Conservation (phyloP, 805 yeast species). For the Ogataea trehalophila region DNA sequence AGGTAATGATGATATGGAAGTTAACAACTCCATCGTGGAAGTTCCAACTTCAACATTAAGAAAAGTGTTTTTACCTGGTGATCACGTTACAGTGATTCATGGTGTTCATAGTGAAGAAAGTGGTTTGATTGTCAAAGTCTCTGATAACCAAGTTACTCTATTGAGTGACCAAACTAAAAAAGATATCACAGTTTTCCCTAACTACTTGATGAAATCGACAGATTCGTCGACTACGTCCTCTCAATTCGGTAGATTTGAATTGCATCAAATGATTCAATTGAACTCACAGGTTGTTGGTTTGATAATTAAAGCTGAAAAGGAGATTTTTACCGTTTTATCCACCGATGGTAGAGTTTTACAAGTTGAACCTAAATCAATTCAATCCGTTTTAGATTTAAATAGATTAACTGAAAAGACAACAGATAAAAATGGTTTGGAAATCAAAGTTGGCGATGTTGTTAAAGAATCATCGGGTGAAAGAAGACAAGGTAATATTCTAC, state of each 20-base stretch:
- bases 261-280: slow-evolving; percentile 85
- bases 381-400: slow-evolving; percentile 62
- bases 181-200: slow-evolving; percentile 90
- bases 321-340: slow-evolving; percentile 70
- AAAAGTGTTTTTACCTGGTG: slow-evolving; percentile 86
- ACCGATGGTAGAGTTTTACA: slow-evolving; percentile 74
- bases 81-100: slow-evolving; percentile 86
- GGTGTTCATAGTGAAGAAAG: slow-evolving; percentile 93
- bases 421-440: slow-evolving; percentile 78
- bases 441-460: slow-evolving; percentile 90
- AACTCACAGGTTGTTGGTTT: slow-evolving; percentile 86
- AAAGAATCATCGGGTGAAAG: slow-evolving; percentile 78
- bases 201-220: slow-evolving; percentile 85
- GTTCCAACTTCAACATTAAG: slow-evolving; percentile 79
- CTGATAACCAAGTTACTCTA: slow-evolving; percentile 82
- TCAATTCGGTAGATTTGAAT: slow-evolving; percentile 70
- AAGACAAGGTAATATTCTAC: slow-evolving; percentile 83
- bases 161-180: slow-evolving; percentile 84
- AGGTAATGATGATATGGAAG: slow-evolving; percentile 51
- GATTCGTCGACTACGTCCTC: slow-evolving; percentile 71
- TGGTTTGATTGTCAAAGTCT: slow-evolving; percentile 82
- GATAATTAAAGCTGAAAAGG: slow-evolving; percentile 85
- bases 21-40: slow-evolving; percentile 57
- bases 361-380: slow-evolving; percentile 76
- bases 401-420: slow-evolving; percentile 77